These are phyloP conservation scores for Apophysomyces ossiformis DNA, from an alignment of 371 early-diverging fungal genomes.

Conservation along the genomic window DNA sequence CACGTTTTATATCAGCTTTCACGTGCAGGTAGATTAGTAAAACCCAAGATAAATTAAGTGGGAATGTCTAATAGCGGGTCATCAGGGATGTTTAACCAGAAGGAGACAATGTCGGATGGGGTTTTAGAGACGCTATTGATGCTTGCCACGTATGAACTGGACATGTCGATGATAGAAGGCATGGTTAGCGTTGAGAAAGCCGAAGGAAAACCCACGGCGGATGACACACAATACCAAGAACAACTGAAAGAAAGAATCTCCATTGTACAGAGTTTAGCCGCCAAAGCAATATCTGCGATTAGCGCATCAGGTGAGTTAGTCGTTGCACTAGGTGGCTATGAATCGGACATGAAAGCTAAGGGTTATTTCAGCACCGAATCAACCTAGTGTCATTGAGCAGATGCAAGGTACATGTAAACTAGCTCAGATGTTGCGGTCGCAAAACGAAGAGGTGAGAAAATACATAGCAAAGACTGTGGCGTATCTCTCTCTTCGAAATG, in stretches of 20 bases:
- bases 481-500: slow-evolving; percentile 61
- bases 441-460: slow-evolving; percentile 49
- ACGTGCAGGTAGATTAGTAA: slow-evolving; percentile 31
- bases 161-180: slow-evolving; percentile 12
- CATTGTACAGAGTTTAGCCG: slow-evolving; percentile 47
- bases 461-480: slow-evolving; percentile 66
- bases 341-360: background rate
- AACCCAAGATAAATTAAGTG: background rate
- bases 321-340: background rate
- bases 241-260: slow-evolving; percentile 29
- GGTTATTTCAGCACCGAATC: slow-evolving; percentile 29
- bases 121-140: slow-evolving; percentile 36
- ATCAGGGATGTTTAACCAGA: slow-evolving; percentile 42
- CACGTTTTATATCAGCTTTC: slow-evolving; percentile 49
- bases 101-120: slow-evolving; percentile 45
- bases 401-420: slow-evolving; percentile 37
- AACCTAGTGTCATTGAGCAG: slow-evolving; percentile 45
- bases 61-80: background rate
- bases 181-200: background rate
- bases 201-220: background rate
- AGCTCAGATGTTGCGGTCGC: slow-evolving; percentile 35
- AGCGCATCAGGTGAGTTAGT: slow-evolving; percentile 39
- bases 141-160: slow-evolving; percentile 37
- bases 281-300: slow-evolving; percentile 53
- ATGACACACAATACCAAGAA: slow-evolving; percentile 20